Conservation (phyloP, 2,329 filamentous ascomycete genomes). For the Colletotrichum somersetense region DNA sequence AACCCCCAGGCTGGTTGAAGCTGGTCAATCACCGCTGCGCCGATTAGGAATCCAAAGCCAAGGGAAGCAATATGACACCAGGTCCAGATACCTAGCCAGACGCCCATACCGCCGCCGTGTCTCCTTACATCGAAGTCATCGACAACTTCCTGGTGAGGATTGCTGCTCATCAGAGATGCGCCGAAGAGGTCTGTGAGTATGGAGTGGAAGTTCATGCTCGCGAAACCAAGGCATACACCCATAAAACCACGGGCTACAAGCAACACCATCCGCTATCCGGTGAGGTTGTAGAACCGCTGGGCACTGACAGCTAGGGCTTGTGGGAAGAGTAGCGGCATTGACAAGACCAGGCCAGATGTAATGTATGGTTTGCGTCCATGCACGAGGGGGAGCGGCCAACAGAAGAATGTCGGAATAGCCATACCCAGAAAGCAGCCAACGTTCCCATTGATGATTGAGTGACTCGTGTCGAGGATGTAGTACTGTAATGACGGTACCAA, state of each 20-base stretch:
- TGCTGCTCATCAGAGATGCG: constrained; percentile 77
- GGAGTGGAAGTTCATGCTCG: constrained; percentile 81
- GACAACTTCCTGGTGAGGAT: constrained; percentile 79
- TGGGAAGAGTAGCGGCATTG: constrained; percentile 80
- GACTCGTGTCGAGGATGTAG: constrained; percentile 76
- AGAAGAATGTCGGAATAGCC: constrained; percentile 76
- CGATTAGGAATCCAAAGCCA: constrained; percentile 78
- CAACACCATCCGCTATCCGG: constrained; percentile 70
- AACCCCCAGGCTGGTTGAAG: constrained; percentile 80
- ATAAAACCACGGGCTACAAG: constrained; percentile 74
- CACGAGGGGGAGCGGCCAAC: constrained; percentile 80
- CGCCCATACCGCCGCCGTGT: constrained; percentile 81
- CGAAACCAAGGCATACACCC: constrained; percentile 78
- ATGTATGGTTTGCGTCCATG: constrained; percentile 84
- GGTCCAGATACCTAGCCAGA: constrained; percentile 84
- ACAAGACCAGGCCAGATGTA: constrained; percentile 74
- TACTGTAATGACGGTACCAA: constrained; percentile 85
- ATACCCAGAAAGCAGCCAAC: constrained; percentile 79
- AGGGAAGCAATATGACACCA: constrained; percentile 83
- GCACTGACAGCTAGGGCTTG: constrained; percentile 76
- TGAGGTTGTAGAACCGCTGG: constrained; percentile 67
- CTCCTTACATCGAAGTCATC: constrained; percentile 76
- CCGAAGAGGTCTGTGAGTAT: constrained; percentile 82
- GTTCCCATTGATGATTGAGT: constrained; percentile 79
- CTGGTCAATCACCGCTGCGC: constrained; percentile 75